A percentile compares a stretch with the other conserved stretches of the same genome.
Conservation (phyloP, 2,329 filamentous ascomycete genomes). For the Atkinsonella hypoxylon region DNA sequence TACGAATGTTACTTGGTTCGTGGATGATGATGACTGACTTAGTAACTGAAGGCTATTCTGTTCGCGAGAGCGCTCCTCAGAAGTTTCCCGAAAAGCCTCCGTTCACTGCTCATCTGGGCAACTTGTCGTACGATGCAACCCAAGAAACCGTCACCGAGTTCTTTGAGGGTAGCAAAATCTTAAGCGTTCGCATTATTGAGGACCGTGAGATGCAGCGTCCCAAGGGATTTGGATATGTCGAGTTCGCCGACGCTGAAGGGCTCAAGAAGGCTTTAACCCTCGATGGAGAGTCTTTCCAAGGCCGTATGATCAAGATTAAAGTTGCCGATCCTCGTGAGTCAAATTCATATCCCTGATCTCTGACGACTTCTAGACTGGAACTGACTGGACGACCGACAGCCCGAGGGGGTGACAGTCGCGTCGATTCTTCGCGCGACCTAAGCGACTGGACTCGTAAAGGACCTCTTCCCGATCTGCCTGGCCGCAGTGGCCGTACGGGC, state of each 20-base stretch:
- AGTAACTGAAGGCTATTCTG: constrained; percentile 38
- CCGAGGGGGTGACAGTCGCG: constrained; percentile 58
- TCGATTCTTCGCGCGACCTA: constrained; percentile 63
- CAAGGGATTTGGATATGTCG: constrained; percentile 97
- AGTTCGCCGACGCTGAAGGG: constrained; percentile 79
- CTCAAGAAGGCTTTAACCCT: constrained; percentile 81
- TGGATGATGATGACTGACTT: constrained; percentile 10
- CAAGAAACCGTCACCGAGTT: constrained; percentile 74
- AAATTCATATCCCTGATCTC: not conserved
- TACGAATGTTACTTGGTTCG: not conserved
- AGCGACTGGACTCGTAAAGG: constrained; percentile 90
- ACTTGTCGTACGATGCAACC: constrained; percentile 90
- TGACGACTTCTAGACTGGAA: not conserved
- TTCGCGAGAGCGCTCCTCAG: constrained; percentile 63
- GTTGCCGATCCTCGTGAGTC: constrained; percentile 91
- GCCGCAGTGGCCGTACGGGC: constrained; percentile 30
- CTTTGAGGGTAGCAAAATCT: constrained; percentile 73
- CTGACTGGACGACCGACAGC: constrained; percentile 38
- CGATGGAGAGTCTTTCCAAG: constrained; percentile 73
- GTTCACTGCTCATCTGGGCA: constrained; percentile 91
- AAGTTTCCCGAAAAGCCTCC: constrained; percentile 79
- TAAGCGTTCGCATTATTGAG: constrained; percentile 90
- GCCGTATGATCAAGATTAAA: constrained; percentile 83
- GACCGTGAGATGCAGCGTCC: constrained; percentile 88
- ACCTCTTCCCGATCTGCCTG: constrained; percentile 64